Evolutionary conservation across 2,329 filamentous ascomycete genomes (phyloP), one percentile per base, ranked within the genome.

Genomic region (Dichotomopilus funicola): DNA sequence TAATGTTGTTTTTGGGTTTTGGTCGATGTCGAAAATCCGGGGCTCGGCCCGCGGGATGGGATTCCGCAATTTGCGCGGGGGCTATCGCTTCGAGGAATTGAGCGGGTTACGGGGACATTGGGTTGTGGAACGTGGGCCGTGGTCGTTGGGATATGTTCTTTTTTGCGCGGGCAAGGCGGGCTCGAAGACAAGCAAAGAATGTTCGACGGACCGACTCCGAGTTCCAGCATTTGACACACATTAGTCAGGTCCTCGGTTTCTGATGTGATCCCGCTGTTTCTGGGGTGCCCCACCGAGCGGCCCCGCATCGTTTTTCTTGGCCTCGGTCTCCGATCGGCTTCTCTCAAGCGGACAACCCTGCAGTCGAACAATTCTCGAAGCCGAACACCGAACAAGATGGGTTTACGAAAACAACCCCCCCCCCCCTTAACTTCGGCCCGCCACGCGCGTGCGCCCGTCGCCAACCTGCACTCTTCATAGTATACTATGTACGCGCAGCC

Each of bases 181-280:
- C 19, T 27, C 19, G 19, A 27, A 27, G 19, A 27, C 19, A 27
- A 27, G 19, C 19, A 27, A 27, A 27, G 19, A 27, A 27, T 27
- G 19, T 27, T 13, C 13, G 36, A 43, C 37, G 48, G 43, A 44
- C 34, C 38, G 44, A 42, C 33, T 27, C 7, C 42, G 19, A 34
- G 42, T 46, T 48, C 27, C 41, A 31, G 55, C 41, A 46, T 50
- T 55, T 55, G 35, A 35, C 34, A 49, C 34, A 42, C 54, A 57
- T 61, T 61, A 59, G 59, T 61, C 59, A 59, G 51, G 33, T 40
- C 51, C 46, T 49, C 44, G 45, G 45, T 42, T 53, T 49, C 50
- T 33, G 46, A 40, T 43, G 49, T 49, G 50, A 40, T 42, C 31
- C 40, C 42, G 35, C 11, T 40, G 51, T 55, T 44, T 49, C 54